phyloP scores from a whole-genome alignment of 208 protist genomes.

The Kentomonas sorsogonicus region DNA sequence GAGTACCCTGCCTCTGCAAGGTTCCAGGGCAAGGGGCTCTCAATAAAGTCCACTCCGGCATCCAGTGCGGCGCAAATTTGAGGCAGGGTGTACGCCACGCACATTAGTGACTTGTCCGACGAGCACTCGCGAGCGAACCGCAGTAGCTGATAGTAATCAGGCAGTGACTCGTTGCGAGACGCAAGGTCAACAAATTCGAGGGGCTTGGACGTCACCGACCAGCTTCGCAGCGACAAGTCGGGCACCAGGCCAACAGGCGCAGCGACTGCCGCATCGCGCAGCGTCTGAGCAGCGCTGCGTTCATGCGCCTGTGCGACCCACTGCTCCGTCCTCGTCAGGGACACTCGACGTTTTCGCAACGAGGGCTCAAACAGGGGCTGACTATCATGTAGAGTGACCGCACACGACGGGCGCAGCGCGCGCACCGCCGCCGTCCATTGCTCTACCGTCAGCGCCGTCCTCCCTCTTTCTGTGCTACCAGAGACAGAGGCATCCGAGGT shows the following conservation, averaged over 20 bases:
- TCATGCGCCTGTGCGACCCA: constrained; percentile 39
- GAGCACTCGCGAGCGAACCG: constrained; percentile 19
- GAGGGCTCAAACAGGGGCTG: constrained; percentile 39
- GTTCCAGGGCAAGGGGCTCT: constrained; percentile 64
- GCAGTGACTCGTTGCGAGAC: constrained; percentile 22
- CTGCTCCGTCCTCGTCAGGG: constrained; percentile 25
- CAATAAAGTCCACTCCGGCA: constrained; percentile 46
- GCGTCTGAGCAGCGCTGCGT: constrained; percentile 12
- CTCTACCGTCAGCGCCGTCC: constrained; percentile 29
- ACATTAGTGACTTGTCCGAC: constrained; percentile 23
- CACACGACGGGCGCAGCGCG: constrained; percentile 35
- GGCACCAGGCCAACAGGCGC: no score
- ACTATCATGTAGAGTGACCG: constrained; percentile 51
- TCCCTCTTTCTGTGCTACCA: constrained; percentile 64
- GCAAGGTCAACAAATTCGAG: not conserved
- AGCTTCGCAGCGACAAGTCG: not conserved
- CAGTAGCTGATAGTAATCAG: not conserved
- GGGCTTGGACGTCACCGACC: not conserved
- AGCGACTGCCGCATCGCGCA: no score
- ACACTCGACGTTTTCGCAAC: constrained; percentile 31
- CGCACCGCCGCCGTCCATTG: constrained; percentile 57
- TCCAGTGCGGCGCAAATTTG: constrained; percentile 38
- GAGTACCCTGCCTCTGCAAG: constrained; percentile 75
- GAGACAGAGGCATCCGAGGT: constrained; percentile 41
- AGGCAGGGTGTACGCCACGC: constrained; percentile 32